Evolutionary conservation across 2,329 filamentous ascomycete species (phyloP), one percentile per base, ranked within the genome.

Genomic region (Pseudocercospora fuligena): DNA sequence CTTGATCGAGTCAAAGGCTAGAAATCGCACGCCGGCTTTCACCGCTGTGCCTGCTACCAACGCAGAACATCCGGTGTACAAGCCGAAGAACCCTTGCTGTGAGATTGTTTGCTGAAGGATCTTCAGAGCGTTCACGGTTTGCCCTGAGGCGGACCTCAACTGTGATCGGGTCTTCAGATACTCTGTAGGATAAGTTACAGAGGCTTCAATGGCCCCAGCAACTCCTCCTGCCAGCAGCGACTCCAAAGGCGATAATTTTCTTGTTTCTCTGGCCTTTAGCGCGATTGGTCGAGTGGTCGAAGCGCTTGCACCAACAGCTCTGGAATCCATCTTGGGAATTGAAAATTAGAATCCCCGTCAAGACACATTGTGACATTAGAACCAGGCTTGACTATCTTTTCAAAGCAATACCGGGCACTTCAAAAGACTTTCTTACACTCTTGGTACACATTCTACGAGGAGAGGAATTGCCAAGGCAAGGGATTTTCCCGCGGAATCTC

Each of bases 151-250:
- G n/a, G 23, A 54, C 49, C 66, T 46, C 71, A 78, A 66, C 53
- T 78, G 77, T 3, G 72, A 73, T 27, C 75, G 70, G 6, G 77
- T 78, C 69, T 78, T 78, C 60, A 75, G 75, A 61, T 75, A 77
- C 64, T 78, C 76, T 54, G 77, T 76, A 3, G 77, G 76, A 61
- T 78, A 78, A 3, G 85, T 87, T 21, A 81, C 76, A 2, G 81
- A 78, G 4, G 85, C 84, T 73, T 87, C 85, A 7, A 85, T 77
- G n/a, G 79, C 83, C 12, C 85, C 86, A 5, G 84, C 86, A 11
- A 85, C 70, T 19, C 81, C 84, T 25, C 85, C 85, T 1, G 85
- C 78, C 16, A 84, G 70, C 0, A 87, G 75, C 0, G 84, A 86
- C n/a, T 84, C 77, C 77, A 71, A 58, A 64, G 69, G 69, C 23